Base-by-base conservation (phyloP, 257 asterid species). In the Jacaranda copaia region DNA sequence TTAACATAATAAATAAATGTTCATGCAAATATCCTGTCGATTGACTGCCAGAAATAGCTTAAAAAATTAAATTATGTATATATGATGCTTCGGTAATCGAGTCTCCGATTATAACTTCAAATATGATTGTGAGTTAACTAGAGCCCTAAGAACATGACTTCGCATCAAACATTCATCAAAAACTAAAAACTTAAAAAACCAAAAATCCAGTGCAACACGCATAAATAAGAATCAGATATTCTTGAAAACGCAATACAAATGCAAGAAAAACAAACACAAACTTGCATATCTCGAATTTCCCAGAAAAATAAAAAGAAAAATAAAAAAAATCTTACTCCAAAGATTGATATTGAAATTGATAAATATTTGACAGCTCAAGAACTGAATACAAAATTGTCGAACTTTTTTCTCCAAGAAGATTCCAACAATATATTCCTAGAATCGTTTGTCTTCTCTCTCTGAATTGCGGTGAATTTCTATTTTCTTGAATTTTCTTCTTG, bases 231-330 rank as follows among this genome's bases (percentile, higher is more conserved):
- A 76, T 51, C 59, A 42, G 79, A 35, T 36, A 71, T 68, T 80
- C 73, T 52, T 61, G 19, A 65, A 74, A 76, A 76, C 19, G 52
- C 43, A 74, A 45, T 42, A 43, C 35, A 57, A 72, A 59, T 70
- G 69, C 65, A 25, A 52, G 45, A 40, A 67, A 83, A 39, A 42
- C 40, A n/a, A 4, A 36, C 25, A 25, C 76, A 76, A 66, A 80
- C 93, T 88, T 83, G 84, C 92, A 70, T 60, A 67, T 81, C 77
- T 70, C 69, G 53, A 75, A 79, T 35, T 61, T 55, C 88, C 80
- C 71, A 49, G 57, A 51, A 46, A 56, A 75, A 16, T 40, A 68
- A 46, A 75, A 12, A 39, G n/a, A n/a, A n/a, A n/a, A n/a, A n/a
- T n/a, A n/a, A 68, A 46, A 75, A 12, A 39, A 68, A 42, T 75